Evolutionary conservation across 176 grass and related monocot genomes (phyloP).

Genomic region (Thinopyrum elongatum): DNA sequence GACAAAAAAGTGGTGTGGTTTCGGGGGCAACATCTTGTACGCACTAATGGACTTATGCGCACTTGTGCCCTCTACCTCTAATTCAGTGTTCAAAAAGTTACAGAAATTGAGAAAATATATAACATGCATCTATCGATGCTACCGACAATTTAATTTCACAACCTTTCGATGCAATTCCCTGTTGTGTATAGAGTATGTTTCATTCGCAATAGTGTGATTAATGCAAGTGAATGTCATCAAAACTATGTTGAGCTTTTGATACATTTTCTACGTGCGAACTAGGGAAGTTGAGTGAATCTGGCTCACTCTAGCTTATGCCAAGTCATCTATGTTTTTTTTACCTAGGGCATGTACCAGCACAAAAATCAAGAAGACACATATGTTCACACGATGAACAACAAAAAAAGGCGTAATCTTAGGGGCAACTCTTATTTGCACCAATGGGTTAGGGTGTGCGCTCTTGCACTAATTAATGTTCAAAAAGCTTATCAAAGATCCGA

Average conservation of each 20-base stretch:
- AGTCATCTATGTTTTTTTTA: too few relatives aligned
- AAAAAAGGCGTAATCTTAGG: too few relatives aligned
- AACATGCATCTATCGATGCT: background rate
- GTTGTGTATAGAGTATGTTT: background rate
- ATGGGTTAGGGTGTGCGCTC: too few relatives aligned
- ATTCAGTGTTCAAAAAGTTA: background rate
- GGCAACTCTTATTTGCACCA: too few relatives aligned
- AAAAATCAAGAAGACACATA: too few relatives aligned
- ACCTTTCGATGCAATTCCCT: background rate
- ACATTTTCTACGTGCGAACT: background rate
- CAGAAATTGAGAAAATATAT: too few relatives aligned
- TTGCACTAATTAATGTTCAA: too few relatives aligned
- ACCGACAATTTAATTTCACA: background rate
- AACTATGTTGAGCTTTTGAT: background rate
- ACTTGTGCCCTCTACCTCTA: background rate
- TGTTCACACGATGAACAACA: too few relatives aligned
- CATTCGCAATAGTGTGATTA: too few relatives aligned
- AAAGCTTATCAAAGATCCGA: too few relatives aligned
- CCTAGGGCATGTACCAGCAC: too few relatives aligned
- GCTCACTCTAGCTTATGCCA: too few relatives aligned
- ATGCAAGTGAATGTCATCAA: background rate
- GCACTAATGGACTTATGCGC: background rate
- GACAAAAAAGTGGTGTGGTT: background rate
- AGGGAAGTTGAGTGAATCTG: background rate
- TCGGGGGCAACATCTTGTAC: background rate